These are phyloP conservation scores for Colletotrichum musae DNA, from an alignment of 2,329 filamentous ascomycete genomes.

Conservation along the genomic window DNA sequence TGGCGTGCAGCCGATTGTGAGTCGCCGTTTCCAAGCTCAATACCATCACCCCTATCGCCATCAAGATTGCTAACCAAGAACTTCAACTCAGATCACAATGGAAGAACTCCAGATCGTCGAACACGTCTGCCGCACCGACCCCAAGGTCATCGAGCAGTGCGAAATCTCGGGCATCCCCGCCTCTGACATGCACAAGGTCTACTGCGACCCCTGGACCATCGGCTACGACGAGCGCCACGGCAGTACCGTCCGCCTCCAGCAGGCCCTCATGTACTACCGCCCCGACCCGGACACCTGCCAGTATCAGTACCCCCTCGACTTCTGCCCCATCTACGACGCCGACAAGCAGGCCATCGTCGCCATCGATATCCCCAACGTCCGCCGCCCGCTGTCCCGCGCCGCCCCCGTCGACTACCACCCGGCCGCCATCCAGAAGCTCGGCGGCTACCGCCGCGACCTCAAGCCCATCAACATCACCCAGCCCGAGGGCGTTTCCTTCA, in stretches of 20 bases:
- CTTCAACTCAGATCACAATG: conserved; percentile 79
- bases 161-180: conserved; percentile 83
- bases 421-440: conserved; percentile 77
- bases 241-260: conserved; percentile 83
- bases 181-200: conserved; percentile 94
- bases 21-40: conserved; percentile 43
- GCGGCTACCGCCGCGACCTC: conserved; percentile 82
- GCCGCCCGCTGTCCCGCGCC: conserved; percentile 81
- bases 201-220: conserved; percentile 97
- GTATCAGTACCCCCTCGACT: conserved; percentile 92
- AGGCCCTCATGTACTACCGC: conserved; percentile 96
- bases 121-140: conserved; percentile 80
- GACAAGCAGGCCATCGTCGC: conserved; percentile 84
- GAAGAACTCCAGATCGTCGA: conserved; percentile 90
- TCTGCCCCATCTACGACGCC: conserved; percentile 91
- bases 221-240: conserved; percentile 94
- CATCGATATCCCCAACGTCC: conserved; percentile 85
- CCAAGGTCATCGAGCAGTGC: conserved; percentile 92
- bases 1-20: conserved; percentile 84
- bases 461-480: conserved; percentile 92
- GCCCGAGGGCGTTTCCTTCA: conserved; percentile 91
- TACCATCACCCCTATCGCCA: not conserved
- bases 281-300: conserved; percentile 88
- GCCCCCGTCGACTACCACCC: conserved; percentile 86
- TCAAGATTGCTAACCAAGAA: not conserved